Conservation (phyloP, 495 filamentous ascomycete species). For the Podospora appendiculata region DNA sequence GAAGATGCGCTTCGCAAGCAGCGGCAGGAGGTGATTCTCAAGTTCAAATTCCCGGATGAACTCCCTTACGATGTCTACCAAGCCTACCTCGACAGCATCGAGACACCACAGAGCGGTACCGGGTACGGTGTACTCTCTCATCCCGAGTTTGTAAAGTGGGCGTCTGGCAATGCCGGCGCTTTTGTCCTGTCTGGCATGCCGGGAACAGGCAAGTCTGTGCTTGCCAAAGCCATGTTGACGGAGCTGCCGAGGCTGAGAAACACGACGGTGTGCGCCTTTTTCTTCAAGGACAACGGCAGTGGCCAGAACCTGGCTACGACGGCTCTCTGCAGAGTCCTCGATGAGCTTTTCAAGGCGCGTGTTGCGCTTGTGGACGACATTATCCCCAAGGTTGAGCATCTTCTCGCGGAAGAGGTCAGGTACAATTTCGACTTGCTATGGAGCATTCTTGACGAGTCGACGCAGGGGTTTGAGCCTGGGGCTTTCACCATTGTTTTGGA, state of each 20-base stretch:
- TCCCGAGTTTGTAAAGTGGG: conserved; percentile 10
- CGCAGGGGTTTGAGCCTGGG: conserved; percentile 5
- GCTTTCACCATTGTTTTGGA: conserved; percentile 10
- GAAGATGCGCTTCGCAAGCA: conserved; percentile 14
- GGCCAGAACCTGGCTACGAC: conserved; percentile 12
- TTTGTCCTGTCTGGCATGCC: conserved; percentile 12
- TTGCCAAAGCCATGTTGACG: conserved; percentile 10
- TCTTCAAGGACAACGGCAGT: conserved; percentile 15
- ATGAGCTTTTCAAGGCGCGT: conserved; percentile 9
- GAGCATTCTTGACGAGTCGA: conserved; percentile 5
- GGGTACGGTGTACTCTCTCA: conserved; percentile 8
- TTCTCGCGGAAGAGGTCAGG: conserved; percentile 11
- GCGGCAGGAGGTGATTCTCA: conserved; percentile 6
- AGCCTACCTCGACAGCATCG: conserved; percentile 15
- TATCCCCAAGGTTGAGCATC: conserved; percentile 4
- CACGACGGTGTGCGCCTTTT: conserved; percentile 10
- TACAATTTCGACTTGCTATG: conserved; percentile 14
- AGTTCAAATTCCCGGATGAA: conserved; percentile 19
- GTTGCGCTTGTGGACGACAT: conserved; percentile 6
- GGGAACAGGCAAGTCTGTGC: conserved; percentile 13
- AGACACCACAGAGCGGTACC: conserved; percentile 6
- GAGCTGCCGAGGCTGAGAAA: conserved; percentile 4
- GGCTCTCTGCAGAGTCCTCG: conserved; percentile 11
- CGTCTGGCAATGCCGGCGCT: neutral
- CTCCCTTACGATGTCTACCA: conserved; percentile 16